A percentile compares a stretch with the other conserved stretches of the same genome.
Evolutionary conservation across 768 basidiomycete genomes (phyloP).

Genomic region (Suillus decipiens): DNA sequence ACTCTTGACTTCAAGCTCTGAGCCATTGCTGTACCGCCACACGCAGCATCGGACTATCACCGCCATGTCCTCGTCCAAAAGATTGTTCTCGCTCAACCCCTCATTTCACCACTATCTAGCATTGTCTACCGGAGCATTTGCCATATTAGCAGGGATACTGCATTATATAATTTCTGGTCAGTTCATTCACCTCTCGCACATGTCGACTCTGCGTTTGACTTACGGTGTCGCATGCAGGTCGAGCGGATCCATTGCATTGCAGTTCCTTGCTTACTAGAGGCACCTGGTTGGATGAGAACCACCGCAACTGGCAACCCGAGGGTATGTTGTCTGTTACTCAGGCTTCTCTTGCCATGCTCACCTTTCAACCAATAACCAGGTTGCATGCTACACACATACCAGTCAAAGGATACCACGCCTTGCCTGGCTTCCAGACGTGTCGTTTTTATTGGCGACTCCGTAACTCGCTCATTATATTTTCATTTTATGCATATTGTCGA

Average conservation of each 20-base stretch:
- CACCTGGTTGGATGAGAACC: conserved; percentile 71
- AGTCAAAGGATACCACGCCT: conserved; percentile 47
- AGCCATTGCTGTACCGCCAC: background rate
- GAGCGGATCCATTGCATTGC: conserved; percentile 73
- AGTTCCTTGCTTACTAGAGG: conserved; percentile 69
- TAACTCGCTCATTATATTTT: conserved; percentile 79
- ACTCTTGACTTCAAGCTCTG: background rate
- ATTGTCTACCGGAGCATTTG: conserved; percentile 38
- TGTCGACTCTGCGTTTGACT: background rate
- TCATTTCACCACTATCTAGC: conserved; percentile 55
- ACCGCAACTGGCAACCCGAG: conserved; percentile 85
- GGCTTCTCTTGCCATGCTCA: conserved; percentile 13
- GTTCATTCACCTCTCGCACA: conserved; percentile 19
- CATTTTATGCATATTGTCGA: conserved; percentile 67
- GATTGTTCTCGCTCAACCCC: conserved; percentile 40
- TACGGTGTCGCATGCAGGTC: conserved; percentile 46
- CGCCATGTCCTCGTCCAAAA: conserved; percentile 27
- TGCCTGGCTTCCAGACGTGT: conserved; percentile 64
- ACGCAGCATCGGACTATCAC: conserved; percentile 4
- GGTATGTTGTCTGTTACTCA: conserved; percentile 42
- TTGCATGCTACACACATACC: conserved; percentile 77
- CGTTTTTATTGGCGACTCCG: conserved; percentile 85
- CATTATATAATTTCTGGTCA: conserved; percentile 48
- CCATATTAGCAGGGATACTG: conserved; percentile 44
- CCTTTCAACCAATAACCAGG: conserved; percentile 44